Percentiles rank a stretch among this genome's conserved stretches.
These are phyloP conservation scores for Rhizopus delemar DNA, from an alignment of 371 early-diverging fungal genomes.

Conservation along the genomic window DNA sequence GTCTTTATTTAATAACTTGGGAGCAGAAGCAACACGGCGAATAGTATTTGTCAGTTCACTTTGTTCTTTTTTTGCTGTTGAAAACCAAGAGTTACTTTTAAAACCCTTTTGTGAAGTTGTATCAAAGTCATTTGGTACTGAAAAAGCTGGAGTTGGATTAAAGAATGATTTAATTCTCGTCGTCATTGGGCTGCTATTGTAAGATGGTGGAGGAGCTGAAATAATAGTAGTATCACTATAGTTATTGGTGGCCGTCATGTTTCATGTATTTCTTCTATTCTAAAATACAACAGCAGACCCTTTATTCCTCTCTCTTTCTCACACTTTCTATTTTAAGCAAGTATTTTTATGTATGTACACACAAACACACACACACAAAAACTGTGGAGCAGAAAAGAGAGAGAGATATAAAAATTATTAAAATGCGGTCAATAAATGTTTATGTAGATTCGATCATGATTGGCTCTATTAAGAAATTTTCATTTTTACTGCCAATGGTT, in stretches of 20 bases:
- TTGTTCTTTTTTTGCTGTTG: constrained; percentile 18
- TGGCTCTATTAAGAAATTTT: neutral
- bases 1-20: constrained; percentile 25
- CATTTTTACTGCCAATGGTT: too few species aligned
- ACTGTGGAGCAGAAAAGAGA: neutral
- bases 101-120: constrained; percentile 32
- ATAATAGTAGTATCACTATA: neutral
- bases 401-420: neutral
- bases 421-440: neutral
- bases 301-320: neutral
- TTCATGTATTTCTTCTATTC: neutral
- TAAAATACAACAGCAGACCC: neutral
- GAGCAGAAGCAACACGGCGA: constrained; percentile 58
- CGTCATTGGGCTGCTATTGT: constrained; percentile 30
- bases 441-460: neutral
- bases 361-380: too few species aligned
- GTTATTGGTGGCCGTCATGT: constrained; percentile 1
- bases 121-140: constrained; percentile 39
- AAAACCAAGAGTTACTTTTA: constrained; percentile 52
- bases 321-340: neutral
- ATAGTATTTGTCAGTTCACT: constrained; percentile 30
- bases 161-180: constrained; percentile 44
- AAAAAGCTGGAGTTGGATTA: constrained; percentile 23
- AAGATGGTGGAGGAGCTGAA: constrained; percentile 46
- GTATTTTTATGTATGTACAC: neutral